A percentile compares a stretch with the other conserved stretches of the same genome.
Conservation (phyloP, 163 green algal genomes). For the Scenedesmus sp. region DNA sequence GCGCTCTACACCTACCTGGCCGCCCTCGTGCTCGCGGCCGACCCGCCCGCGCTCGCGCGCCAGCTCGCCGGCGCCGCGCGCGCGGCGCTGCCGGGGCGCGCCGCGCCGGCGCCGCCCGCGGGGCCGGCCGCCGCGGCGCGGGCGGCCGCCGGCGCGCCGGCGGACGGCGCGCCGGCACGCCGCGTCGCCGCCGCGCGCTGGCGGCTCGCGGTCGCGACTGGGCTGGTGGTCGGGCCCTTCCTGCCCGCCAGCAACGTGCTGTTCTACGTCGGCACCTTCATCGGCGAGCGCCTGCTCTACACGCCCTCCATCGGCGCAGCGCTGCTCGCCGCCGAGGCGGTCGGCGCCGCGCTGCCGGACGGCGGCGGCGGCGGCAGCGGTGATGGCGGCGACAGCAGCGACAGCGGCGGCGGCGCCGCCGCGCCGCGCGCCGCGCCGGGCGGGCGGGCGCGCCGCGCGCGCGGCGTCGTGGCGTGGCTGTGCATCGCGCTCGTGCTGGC, state of each 20-base stretch:
- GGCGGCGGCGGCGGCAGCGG: background rate
- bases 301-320: slow-evolving; percentile 80
- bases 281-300: slow-evolving; percentile 87
- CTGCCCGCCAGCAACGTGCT: slow-evolving; percentile 84
- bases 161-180: background rate
- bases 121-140: background rate
- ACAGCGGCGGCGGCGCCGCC: background rate
- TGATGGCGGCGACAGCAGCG: background rate
- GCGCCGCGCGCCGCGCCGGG: background rate
- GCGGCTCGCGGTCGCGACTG: slow-evolving; percentile 61
- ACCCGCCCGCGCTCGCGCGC: slow-evolving; percentile 48
- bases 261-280: slow-evolving; percentile 90
- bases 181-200: slow-evolving; percentile 53
- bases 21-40: slow-evolving; percentile 26
- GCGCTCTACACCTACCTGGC: slow-evolving; percentile 63
- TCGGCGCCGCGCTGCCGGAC: slow-evolving; percentile 33
- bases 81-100: background rate
- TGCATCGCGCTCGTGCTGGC: slow-evolving; percentile 41
- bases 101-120: background rate
- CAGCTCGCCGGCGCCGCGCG: background rate
- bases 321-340: slow-evolving; percentile 63
- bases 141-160: slow-evolving; percentile 12
- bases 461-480: background rate
- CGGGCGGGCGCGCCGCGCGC: background rate
- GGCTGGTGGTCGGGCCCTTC: slow-evolving; percentile 75